Percentiles rank a stretch among this genome's conserved stretches.
Evolutionary conservation across 305 asterid species (phyloP).

Genomic region (Salvia sclarea): DNA sequence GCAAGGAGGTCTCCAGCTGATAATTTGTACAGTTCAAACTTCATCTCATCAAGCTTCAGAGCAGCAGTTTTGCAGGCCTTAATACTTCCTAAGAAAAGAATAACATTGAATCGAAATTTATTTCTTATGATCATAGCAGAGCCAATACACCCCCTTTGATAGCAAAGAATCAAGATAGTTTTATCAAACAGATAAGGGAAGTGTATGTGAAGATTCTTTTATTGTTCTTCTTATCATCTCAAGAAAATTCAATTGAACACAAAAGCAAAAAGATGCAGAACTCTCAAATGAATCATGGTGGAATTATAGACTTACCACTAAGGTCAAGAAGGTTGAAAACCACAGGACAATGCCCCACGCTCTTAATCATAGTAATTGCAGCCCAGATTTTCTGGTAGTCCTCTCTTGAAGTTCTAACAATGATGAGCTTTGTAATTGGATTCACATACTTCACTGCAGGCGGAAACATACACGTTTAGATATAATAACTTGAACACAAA

Average conservation of each 20-base stretch:
- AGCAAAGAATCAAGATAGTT: background rate
- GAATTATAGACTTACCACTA: slow-evolving; percentile 57
- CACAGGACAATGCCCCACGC: slow-evolving; percentile 74
- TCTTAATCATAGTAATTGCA: slow-evolving; percentile 72
- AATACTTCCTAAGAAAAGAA: slow-evolving; percentile 63
- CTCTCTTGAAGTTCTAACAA: slow-evolving; percentile 72
- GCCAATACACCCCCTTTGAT: background rate
- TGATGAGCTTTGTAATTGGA: slow-evolving; percentile 76
- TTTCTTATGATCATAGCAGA: background rate
- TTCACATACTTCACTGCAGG: slow-evolving; percentile 83
- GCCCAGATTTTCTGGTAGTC: slow-evolving; percentile 78
- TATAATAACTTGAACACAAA: too few species aligned
- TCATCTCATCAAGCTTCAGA: slow-evolving; percentile 69
- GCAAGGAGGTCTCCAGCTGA: slow-evolving; percentile 50
- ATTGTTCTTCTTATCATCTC: background rate
- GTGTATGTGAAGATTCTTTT: background rate
- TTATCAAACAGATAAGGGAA: background rate
- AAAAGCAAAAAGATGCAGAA: background rate
- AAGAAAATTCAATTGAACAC: background rate
- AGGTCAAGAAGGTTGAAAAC: slow-evolving; percentile 78
- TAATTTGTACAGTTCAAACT: slow-evolving; percentile 69
- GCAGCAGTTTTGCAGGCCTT: slow-evolving; percentile 79
- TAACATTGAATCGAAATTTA: background rate
- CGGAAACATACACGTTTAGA: slow-evolving; percentile 1
- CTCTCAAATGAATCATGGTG: background rate